Evolutionary conservation across 306 rosid species (phyloP), one percentile per base, ranked within the genome.

Genomic region (Vachellia collinsii): DNA sequence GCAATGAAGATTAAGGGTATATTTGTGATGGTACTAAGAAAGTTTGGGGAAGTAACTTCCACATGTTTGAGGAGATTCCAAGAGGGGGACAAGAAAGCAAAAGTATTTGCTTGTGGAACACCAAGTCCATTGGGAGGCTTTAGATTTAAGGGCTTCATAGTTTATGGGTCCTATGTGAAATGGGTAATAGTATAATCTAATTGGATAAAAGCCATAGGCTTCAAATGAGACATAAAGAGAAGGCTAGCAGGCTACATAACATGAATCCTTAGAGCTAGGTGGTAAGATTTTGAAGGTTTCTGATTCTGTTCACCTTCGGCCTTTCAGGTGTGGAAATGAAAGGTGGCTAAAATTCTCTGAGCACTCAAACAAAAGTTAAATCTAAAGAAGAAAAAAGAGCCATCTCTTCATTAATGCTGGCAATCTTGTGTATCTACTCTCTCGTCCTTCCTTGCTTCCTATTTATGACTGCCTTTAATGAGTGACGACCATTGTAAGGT

Each of bases 381-480:
- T 51, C 61, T 5, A 20, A 25, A 67, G 29, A 61, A 77, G 37
- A 67, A 38, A 79, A 61, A 63, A 51, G 13, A 61, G 44, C 71
- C 20, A 76, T 69, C 62, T 53, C 58, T 44, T 80, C 89, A 89
- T 86, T 83, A 72, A 87, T 87, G 79, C 51, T 80, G 42, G 41
- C 72, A 50, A 16, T 16, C 56, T 50, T 50, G n/a, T 4, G 43
- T 38, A 86, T 77, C 97, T 61, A 85, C 89, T 79, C 53, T 46
- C 59, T 53, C 29, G 43, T 81, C 79, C 63, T 76, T 77, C 70
- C 75, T 66, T 65, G 9, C 79, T 76, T 36, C 4, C 78, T 77
- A 88, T 90, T 90, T 88, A 89, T 82, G 85, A 72, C 83, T 67
- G 70, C 69, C 58, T 82, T 89, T 68, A 82, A 82, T 81, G 85